Evolutionary conservation across 768 basidiomycete genomes (phyloP).

Genomic region (Scleroderma bovista): DNA sequence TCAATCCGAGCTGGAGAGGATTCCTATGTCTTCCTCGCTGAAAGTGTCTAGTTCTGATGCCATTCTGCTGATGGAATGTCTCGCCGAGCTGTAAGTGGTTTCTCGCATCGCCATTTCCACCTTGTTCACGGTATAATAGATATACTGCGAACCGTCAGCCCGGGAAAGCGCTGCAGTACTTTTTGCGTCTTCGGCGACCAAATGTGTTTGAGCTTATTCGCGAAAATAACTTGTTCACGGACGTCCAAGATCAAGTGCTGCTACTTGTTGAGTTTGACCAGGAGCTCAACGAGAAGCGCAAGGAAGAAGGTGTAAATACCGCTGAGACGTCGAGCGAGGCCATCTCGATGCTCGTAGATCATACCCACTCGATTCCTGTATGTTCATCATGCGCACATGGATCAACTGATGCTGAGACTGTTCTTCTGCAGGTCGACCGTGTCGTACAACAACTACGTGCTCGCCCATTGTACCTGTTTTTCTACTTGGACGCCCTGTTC

Average conservation of each 20-base stretch:
- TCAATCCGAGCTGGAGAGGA: constrained; percentile 70
- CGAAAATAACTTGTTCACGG: constrained; percentile 90
- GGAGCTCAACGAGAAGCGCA: constrained; percentile 64
- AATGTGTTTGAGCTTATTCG: constrained; percentile 94
- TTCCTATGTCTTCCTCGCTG: constrained; percentile 44
- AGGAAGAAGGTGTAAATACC: constrained; percentile 35
- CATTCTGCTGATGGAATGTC: constrained; percentile 82
- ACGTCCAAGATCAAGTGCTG: constrained; percentile 89
- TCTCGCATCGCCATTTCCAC: neutral
- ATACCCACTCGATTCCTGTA: constrained; percentile 94
- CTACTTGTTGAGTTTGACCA: constrained; percentile 93
- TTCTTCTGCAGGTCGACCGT: constrained; percentile 58
- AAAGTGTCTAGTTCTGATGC: constrained; percentile 41
- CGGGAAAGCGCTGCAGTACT: constrained; percentile 89
- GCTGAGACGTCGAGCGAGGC: constrained; percentile 60
- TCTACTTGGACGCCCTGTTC: constrained; percentile 89
- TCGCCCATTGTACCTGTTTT: constrained; percentile 78
- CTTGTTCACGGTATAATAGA: constrained; percentile 33
- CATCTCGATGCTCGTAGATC: constrained; percentile 83
- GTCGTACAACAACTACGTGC: constrained; percentile 83
- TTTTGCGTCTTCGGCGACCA: constrained; percentile 76
- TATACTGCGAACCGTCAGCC: constrained; percentile 87
- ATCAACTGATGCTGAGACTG: neutral
- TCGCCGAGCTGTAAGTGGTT: constrained; percentile 75
- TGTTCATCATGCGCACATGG: constrained; percentile 19